phyloP scores from a whole-genome alignment of 441 rosid species.

The Pelargonium citronellum region DNA sequence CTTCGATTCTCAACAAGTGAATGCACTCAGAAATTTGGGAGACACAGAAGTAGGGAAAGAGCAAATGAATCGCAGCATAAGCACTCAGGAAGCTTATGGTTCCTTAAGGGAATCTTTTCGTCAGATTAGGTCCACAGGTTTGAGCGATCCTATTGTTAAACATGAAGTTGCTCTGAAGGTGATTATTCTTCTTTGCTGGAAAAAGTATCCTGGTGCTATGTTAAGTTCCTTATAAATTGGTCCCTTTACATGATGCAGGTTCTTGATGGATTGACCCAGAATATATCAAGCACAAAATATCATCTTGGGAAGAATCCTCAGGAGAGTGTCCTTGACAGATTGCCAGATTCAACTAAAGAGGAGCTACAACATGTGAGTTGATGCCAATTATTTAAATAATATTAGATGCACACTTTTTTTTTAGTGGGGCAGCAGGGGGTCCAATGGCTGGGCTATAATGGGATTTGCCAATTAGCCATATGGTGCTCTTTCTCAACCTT shows the following conservation, averaged over 20 bases:
- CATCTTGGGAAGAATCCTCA: conserved; percentile 62
- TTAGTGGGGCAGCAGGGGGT: no score
- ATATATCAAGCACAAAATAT: conserved; percentile 71
- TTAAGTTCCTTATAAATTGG: conserved; percentile 12
- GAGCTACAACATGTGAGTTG: conserved; percentile 72
- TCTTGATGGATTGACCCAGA: conserved; percentile 59
- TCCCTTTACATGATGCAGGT: conserved; percentile 44
- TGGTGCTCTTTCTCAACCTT: no score
- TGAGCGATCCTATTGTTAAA: conserved; percentile 57
- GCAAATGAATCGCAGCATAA: conserved; percentile 35
- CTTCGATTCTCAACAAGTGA: conserved; percentile 91
- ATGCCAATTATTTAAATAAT: not conserved
- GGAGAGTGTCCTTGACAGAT: conserved; percentile 66
- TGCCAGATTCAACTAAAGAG: conserved; percentile 60
- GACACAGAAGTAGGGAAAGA: conserved; percentile 37
- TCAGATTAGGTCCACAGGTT: conserved; percentile 45
- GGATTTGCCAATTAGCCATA: no score
- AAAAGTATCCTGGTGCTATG: not conserved
- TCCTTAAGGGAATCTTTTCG: conserved; percentile 59
- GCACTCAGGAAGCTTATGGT: conserved; percentile 56
- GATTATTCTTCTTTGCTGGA: conserved; percentile 12
- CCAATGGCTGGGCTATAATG: no score
- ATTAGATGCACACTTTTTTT: no score
- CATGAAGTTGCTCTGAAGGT: conserved; percentile 76
- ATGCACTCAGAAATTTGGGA: conserved; percentile 47